phyloP scores from a whole-genome alignment of 768 basidiomycete genomes.

The Russula sp. region DNA sequence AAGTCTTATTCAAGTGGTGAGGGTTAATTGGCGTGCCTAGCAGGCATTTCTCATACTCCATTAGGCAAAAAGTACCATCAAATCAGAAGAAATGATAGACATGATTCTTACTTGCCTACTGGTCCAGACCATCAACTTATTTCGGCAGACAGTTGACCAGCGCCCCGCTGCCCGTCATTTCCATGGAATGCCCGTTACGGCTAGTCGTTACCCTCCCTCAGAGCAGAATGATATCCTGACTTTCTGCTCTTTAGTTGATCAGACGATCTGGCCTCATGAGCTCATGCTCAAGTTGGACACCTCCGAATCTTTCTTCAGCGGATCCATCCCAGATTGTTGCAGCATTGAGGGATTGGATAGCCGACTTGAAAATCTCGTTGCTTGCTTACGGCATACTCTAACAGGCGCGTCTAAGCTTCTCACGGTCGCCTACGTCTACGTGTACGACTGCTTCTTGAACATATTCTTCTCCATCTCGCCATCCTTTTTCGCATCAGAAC shows the following conservation, averaged over 20 bases:
- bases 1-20: slow-evolving; percentile 48
- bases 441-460: slow-evolving; percentile 48
- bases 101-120: slow-evolving; percentile 46
- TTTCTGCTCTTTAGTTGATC: slow-evolving; percentile 33
- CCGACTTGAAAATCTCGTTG: slow-evolving; percentile 42
- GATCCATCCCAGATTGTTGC: slow-evolving; percentile 39
- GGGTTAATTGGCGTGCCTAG: slow-evolving; percentile 34
- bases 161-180: slow-evolving; percentile 46
- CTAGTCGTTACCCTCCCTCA: slow-evolving; percentile 33
- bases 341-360: slow-evolving; percentile 52
- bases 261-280: slow-evolving; percentile 41
- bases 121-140: slow-evolving; percentile 50
- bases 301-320: slow-evolving; percentile 33
- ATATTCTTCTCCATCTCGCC: slow-evolving; percentile 49
- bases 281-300: slow-evolving; percentile 44
- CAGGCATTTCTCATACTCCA: not conserved
- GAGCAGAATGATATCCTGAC: slow-evolving; percentile 1
- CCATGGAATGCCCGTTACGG: slow-evolving; percentile 54
- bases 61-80: slow-evolving; percentile 24
- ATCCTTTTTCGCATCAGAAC: slow-evolving; percentile 45
- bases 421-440: slow-evolving; percentile 48
- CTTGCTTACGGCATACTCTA: not conserved
- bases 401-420: slow-evolving; percentile 9
- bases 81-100: slow-evolving; percentile 31
- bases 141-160: slow-evolving; percentile 46